Conservation (phyloP, 2,329 filamentous ascomycete genomes). For the Phialocephala sp. region DNA sequence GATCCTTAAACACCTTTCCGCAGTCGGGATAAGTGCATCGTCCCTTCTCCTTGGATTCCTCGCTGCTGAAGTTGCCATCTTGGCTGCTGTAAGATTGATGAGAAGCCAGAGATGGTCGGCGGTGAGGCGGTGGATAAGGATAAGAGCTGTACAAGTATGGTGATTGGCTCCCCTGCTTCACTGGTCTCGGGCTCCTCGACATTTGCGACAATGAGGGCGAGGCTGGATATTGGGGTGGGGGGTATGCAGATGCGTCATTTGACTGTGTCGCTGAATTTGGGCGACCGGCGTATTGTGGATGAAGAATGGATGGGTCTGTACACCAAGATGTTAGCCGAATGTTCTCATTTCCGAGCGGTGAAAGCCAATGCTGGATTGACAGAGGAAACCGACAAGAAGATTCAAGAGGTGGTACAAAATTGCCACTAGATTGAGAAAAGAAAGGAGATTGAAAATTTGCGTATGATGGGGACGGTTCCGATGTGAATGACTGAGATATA, state of each 20-base stretch:
- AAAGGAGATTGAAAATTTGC: conserved; percentile 48
- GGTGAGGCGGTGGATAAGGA: conserved; percentile 39
- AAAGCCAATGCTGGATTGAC: conserved; percentile 39
- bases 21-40: conserved; percentile 63
- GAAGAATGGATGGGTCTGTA: conserved; percentile 43
- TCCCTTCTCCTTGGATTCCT: conserved; percentile 42
- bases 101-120: conserved; percentile 38
- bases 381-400: conserved; percentile 59
- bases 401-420: conserved; percentile 57
- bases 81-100: conserved; percentile 40
- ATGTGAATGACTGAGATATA: conserved; percentile 27
- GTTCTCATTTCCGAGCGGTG: conserved; percentile 15
- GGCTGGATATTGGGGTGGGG: conserved; percentile 39
- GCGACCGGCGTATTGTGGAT: conserved; percentile 38
- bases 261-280: conserved; percentile 35
- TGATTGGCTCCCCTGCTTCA: conserved; percentile 40
- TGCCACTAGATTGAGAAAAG: conserved; percentile 59
- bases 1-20: conserved; percentile 65
- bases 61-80: conserved; percentile 41
- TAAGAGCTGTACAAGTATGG: conserved; percentile 42
- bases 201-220: conserved; percentile 42
- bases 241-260: conserved; percentile 37
- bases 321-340: conserved; percentile 33
- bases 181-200: conserved; percentile 39
- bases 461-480: conserved; percentile 32